Base-by-base conservation (phyloP, 177 flowering plant genomes). In the Tripterygium wilfordii region DNA sequence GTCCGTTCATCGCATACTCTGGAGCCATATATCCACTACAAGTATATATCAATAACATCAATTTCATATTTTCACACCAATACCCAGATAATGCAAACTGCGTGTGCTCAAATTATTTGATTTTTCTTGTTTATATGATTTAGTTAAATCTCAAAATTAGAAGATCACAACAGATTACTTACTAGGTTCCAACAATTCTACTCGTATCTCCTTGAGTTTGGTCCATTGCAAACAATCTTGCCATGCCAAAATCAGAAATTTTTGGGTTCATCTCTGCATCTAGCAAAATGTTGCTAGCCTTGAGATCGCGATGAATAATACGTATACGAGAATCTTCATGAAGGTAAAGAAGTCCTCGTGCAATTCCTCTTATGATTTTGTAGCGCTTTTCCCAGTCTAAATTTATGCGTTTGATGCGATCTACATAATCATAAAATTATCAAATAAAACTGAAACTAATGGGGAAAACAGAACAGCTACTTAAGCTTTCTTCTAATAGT, bases 221-320 rank as follows among this genome's bases (percentile, higher is more conserved):
- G 42, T 72, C 60, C 16, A 5, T 14, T 0, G 14, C 53, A 36
- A 72, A 69, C 5, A 69, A 28, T 31, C 68, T 69, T 30, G 77
- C 80, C 58, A 60, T 58, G 5, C 75, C 77, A 42, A 76, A 72
- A 50, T 76, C 74, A 56, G 78, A 37, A 22, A 72, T 67, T 39
- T 80, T 80, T 0, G 86, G 65, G 21, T 61, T 66, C 82, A 71
- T 69, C 33, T 75, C 65, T 15, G 15, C 50, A 38, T 75, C 76
- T 16, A 71, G 8, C 22, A 75, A 38, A 15, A 71, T 43, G 30
- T 71, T 70, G 24, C 75, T 60, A 4, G 75, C 58, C 41, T 77
- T 77, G 7, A 77, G 68, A 45, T 77, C 78, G 5, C 82, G 65
- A 32, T 74, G 75, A 24, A 77, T 69, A 12, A 77, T 69, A 18